These are phyloP conservation scores for Coemansia guatemalensis DNA, from an alignment of 192 early-diverging fungal genomes.

Conservation along the genomic window DNA sequence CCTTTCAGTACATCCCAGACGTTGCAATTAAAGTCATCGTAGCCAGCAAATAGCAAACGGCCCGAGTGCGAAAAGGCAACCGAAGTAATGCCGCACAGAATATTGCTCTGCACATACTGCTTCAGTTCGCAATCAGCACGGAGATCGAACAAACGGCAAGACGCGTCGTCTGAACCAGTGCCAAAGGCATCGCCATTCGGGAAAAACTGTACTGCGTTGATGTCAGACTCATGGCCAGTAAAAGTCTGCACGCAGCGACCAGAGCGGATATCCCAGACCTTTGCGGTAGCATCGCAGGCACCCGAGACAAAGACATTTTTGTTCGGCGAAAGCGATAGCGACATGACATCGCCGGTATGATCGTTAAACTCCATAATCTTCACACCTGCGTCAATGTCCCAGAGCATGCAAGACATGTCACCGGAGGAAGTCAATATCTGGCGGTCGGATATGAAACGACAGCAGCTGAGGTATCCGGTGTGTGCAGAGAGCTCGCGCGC, in stretches of 20 bases:
- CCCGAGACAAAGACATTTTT: constrained; percentile 97
- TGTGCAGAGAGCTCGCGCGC: constrained; percentile 95
- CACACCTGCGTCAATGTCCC: constrained; percentile 99
- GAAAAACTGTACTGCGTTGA: constrained; percentile 99
- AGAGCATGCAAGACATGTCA: constrained; percentile 99
- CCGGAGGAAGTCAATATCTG: constrained; percentile 95
- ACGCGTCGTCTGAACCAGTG: constrained; percentile 97
- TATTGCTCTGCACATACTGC: constrained; percentile 98
- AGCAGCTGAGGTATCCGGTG: constrained; percentile 97
- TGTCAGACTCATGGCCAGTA: constrained; percentile 97
- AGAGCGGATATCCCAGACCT: constrained; percentile 98
- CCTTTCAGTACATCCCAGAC: constrained; percentile 99
- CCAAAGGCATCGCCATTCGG: constrained; percentile 98
- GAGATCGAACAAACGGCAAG: constrained; percentile 95
- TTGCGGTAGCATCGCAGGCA: constrained; percentile 97
- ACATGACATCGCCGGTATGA: constrained; percentile 99
- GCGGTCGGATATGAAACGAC: constrained; percentile 93
- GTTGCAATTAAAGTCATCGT: constrained; percentile 99
- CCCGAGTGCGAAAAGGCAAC: constrained; percentile 97
- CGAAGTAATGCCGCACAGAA: constrained; percentile 97
- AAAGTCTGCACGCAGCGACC: constrained; percentile 98
- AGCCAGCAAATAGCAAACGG: constrained; percentile 95
- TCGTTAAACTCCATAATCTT: constrained; percentile 97
- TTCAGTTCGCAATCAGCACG: constrained; percentile 98
- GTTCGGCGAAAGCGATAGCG: constrained; percentile 88